Conservation (phyloP, 2,329 filamentous ascomycete species). For the Fusarium tjaetaba region DNA sequence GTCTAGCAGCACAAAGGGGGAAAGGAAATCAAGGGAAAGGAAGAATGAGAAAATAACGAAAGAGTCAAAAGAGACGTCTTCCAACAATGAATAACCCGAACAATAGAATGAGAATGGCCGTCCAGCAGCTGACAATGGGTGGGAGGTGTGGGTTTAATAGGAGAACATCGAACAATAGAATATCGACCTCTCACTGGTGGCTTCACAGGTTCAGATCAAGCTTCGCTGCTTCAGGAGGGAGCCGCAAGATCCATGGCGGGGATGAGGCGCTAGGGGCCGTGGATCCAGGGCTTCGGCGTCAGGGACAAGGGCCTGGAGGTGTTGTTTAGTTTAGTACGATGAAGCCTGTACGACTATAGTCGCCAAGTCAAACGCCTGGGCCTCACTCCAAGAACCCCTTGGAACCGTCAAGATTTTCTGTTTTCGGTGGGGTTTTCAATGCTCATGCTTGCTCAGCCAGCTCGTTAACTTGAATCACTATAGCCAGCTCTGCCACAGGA, state of each 20-base stretch:
- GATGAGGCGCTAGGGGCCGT: slow-evolving; percentile 38
- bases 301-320: slow-evolving; percentile 30
- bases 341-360: slow-evolving; percentile 33
- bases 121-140: slow-evolving; percentile 36
- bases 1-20: slow-evolving; percentile 39
- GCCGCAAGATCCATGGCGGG: slow-evolving; percentile 46
- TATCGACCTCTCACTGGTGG: slow-evolving; percentile 35
- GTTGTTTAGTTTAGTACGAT: slow-evolving; percentile 36
- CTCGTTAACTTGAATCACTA: slow-evolving; percentile 17
- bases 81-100: slow-evolving; percentile 39
- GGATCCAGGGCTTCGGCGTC: slow-evolving; percentile 32
- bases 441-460: slow-evolving; percentile 9
- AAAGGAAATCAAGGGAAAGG: slow-evolving; percentile 32
- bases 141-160: slow-evolving; percentile 42
- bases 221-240: slow-evolving; percentile 35
- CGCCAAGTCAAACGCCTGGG: slow-evolving; percentile 43
- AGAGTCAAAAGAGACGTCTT: slow-evolving; percentile 41
- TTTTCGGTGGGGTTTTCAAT: slow-evolving; percentile 13
- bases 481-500: neutral
- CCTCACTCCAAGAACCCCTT: slow-evolving; percentile 29
- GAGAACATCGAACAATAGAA: slow-evolving; percentile 40
- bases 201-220: slow-evolving; percentile 30
- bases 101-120: slow-evolving; percentile 43
- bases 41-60: slow-evolving; percentile 41
- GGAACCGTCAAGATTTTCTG: slow-evolving; percentile 12